phyloP scores from a whole-genome alignment of 352 stramenopile species.

The Pythium chondricola region DNA sequence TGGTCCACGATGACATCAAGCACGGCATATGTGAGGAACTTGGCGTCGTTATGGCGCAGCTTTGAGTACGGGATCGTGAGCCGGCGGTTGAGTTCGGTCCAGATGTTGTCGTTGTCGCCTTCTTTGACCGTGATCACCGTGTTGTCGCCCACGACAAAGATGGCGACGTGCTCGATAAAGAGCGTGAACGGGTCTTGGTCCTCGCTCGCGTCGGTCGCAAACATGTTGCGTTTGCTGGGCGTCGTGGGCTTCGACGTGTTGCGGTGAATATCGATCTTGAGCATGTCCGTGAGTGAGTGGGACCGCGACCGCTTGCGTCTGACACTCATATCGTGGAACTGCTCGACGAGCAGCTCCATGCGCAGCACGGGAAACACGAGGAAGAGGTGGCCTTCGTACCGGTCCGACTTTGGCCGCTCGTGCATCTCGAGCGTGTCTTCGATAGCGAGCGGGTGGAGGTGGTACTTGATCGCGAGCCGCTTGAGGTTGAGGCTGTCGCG shows the following conservation, averaged over 20 bases:
- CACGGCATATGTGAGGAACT: constrained; percentile 83
- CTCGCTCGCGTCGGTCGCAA: constrained; percentile 19
- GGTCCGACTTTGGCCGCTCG: constrained; percentile 82
- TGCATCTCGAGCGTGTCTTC: constrained; percentile 86
- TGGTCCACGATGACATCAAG: constrained; percentile 86
- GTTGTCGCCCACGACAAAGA: constrained; percentile 78
- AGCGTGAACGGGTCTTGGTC: constrained; percentile 65
- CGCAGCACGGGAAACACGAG: constrained; percentile 77
- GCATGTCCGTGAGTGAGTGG: constrained; percentile 31
- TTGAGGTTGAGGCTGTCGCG: constrained; percentile 80
- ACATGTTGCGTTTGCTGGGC: constrained; percentile 8
- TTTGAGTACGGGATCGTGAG: constrained; percentile 85
- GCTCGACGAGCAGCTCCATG: constrained; percentile 50
- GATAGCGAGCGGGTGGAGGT: constrained; percentile 75
- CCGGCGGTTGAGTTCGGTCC: constrained; percentile 60
- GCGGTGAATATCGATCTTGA: constrained; percentile 31
- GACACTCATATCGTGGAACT: constrained; percentile 18
- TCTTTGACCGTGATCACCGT: constrained; percentile 86
- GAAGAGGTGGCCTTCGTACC: constrained; percentile 80
- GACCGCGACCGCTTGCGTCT: constrained; percentile 32
- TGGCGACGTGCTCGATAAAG: constrained; percentile 77
- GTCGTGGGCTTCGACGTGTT: no score
- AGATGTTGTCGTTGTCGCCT: constrained; percentile 58
- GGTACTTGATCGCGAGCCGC: constrained; percentile 83
- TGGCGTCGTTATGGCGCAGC: constrained; percentile 81